Evolutionary conservation across 1,284 basidiomycete genomes (phyloP).

Genomic region (Ganoderma sinense): DNA sequence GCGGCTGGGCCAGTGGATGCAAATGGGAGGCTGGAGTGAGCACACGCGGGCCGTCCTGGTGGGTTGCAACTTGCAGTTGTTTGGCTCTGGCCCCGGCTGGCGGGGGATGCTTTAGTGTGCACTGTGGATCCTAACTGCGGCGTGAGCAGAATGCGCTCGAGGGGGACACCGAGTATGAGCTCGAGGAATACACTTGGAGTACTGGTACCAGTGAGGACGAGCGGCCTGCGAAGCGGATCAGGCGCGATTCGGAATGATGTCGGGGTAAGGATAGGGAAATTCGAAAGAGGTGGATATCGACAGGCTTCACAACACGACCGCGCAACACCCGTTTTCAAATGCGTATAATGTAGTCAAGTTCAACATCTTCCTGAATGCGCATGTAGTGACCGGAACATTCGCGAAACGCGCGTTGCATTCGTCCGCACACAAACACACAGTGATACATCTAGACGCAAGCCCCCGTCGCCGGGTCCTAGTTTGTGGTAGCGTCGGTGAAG

Average conservation of each 20-base stretch:
- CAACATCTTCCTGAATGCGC: too few relatives aligned
- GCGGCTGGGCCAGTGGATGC: neutral
- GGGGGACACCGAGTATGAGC: neutral
- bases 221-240: neutral
- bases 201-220: neutral
- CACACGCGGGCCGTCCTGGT: neutral
- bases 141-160: neutral
- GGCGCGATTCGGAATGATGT: too few relatives aligned
- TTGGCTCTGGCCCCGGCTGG: too few relatives aligned
- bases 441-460: neutral
- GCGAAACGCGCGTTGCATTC: neutral
- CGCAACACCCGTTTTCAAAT: too few relatives aligned
- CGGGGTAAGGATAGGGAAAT: too few relatives aligned
- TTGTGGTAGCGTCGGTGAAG: slow-evolving; percentile 47
- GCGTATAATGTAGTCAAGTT: too few relatives aligned
- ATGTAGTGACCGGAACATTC: neutral
- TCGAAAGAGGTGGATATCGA: too few relatives aligned
- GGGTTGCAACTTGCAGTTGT: neutral
- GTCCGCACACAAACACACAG: neutral
- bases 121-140: neutral
- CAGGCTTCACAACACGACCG: too few relatives aligned
- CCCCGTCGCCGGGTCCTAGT: slow-evolving; percentile 37
- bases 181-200: neutral
- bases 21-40: neutral
- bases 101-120: too few relatives aligned